These are phyloP conservation scores for Oropetium thomaeum DNA, from an alignment of 176 grass and related monocot genomes.

Conservation along the genomic window DNA sequence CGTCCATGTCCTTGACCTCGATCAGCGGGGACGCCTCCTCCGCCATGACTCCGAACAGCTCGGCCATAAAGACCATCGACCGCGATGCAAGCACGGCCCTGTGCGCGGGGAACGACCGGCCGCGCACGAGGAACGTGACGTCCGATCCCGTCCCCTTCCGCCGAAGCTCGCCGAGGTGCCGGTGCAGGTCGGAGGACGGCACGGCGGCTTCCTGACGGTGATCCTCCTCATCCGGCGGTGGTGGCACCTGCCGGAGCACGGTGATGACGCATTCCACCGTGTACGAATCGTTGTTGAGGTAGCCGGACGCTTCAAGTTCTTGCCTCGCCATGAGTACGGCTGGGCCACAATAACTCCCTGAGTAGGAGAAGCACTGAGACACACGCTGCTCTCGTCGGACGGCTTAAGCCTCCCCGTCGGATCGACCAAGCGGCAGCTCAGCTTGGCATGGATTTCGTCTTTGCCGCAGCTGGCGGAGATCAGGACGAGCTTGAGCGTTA, in stretches of 20 bases:
- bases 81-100: constrained; percentile 6
- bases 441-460: constrained; percentile 12
- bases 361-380: not conserved
- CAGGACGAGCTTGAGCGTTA: not conserved
- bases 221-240: not conserved
- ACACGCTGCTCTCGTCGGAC: not conserved
- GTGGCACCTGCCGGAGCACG: not conserved
- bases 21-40: not conserved
- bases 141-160: not conserved
- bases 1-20: constrained; percentile 24
- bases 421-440: constrained; percentile 11
- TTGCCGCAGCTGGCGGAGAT: not conserved
- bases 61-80: constrained; percentile 28
- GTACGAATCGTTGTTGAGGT: not conserved
- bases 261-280: not conserved
- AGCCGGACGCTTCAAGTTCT: not conserved
- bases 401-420: not conserved
- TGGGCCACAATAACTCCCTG: not conserved
- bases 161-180: constrained; percentile 7
- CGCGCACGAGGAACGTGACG: not conserved
- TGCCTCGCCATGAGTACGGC: not conserved
- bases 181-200: not conserved
- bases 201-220: not conserved
- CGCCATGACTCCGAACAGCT: constrained; percentile 19
- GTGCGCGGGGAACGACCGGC: not conserved